These are phyloP conservation scores for Paramecium caudatum DNA, from an alignment of 73 alveolate species.

Conservation along the genomic window DNA sequence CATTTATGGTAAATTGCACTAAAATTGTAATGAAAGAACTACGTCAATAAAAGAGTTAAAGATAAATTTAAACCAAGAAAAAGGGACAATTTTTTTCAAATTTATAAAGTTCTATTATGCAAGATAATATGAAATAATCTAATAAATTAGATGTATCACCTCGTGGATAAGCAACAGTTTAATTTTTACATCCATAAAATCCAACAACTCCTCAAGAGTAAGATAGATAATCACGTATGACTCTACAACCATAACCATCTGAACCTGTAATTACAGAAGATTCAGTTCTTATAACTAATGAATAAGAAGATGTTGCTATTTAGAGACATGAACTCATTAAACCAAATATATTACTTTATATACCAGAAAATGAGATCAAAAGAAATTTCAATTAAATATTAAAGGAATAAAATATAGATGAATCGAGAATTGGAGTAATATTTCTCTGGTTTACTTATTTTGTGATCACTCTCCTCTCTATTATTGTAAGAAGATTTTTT, in stretches of 20 bases:
- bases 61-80: background rate
- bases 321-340: background rate
- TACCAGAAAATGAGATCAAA: constrained; percentile 25
- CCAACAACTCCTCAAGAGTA: background rate
- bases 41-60: background rate
- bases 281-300: background rate
- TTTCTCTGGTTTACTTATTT: constrained; percentile 64
- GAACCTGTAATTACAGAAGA: constrained; percentile 33
- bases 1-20: constrained; percentile 34
- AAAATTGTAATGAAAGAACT: constrained; percentile 1
- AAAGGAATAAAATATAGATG: constrained; percentile 48
- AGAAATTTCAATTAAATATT: constrained; percentile 5
- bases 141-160: background rate
- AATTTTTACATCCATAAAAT: background rate
- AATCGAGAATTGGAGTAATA: constrained; percentile 11
- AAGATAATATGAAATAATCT: background rate
- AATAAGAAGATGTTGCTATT: background rate
- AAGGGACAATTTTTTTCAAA: background rate
- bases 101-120: background rate
- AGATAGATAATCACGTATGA: background rate
- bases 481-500: constrained; percentile 22
- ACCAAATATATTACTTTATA: background rate
- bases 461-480: constrained; percentile 15
- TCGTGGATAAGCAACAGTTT: background rate
- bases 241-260: background rate